These are phyloP conservation scores for Aspergillus uvarum DNA, from an alignment of 2,329 filamentous ascomycete genomes.

Conservation along the genomic window DNA sequence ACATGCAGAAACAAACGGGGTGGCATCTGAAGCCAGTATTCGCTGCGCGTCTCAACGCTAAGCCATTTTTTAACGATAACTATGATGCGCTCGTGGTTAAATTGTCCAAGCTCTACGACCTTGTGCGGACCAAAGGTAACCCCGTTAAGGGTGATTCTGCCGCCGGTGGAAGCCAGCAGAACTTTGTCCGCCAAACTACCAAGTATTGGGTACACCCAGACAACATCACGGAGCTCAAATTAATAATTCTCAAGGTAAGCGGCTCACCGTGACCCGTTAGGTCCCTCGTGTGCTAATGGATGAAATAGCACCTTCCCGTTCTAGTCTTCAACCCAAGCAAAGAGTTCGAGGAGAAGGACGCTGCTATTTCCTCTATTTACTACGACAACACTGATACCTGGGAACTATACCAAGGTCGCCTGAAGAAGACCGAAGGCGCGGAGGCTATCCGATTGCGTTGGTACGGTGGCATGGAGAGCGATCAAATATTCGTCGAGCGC, in stretches of 20 bases:
- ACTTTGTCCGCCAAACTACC: conserved; percentile 93
- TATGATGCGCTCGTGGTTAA: conserved; percentile 95
- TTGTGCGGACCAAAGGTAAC: conserved; percentile 88
- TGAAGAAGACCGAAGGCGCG: conserved; percentile 97
- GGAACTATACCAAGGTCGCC: conserved; percentile 87
- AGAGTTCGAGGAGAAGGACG: conserved; percentile 86
- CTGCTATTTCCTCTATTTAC: conserved; percentile 97
- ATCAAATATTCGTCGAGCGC: conserved; percentile 94
- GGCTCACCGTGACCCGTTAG: not conserved
- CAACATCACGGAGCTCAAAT: conserved; percentile 96
- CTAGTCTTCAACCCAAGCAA: conserved; percentile 97
- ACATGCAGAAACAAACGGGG: conserved; percentile 76
- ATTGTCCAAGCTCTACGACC: conserved; percentile 90
- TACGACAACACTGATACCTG: conserved; percentile 93
- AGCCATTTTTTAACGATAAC: conserved; percentile 98
- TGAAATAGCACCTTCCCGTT: conserved; percentile 74
- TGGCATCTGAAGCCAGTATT: conserved; percentile 97
- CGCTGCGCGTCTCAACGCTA: conserved; percentile 87
- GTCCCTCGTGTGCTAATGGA: conserved; percentile 4
- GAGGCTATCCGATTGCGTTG: conserved; percentile 94
- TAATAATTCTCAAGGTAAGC: conserved; percentile 82
- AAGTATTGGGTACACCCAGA: conserved; percentile 99
- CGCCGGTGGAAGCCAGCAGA: conserved; percentile 88
- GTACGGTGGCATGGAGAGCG: conserved; percentile 95
- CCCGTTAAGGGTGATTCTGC: conserved; percentile 88